These are phyloP conservation scores for Coriolopsis trogii DNA, from an alignment of 1,284 basidiomycete genomes.

Conservation along the genomic window DNA sequence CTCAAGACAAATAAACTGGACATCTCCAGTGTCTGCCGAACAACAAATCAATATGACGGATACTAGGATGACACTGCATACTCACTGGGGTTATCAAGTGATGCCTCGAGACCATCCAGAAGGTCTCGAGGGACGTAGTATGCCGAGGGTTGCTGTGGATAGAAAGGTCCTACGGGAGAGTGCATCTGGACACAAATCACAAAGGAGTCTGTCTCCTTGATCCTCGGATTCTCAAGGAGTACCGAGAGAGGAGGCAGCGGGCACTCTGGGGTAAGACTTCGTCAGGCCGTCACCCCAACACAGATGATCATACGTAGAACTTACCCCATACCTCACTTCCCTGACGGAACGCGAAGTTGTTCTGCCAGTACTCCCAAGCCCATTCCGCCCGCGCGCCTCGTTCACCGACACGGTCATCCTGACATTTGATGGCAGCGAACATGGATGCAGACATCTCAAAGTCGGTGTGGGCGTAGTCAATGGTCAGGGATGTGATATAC, in stretches of 20 bases:
- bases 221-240: constrained; percentile 60
- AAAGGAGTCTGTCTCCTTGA: constrained; percentile 64
- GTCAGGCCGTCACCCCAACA: background rate
- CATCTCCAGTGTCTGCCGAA: constrained; percentile 55
- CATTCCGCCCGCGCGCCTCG: constrained; percentile 69
- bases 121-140: constrained; percentile 66
- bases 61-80: constrained; percentile 14
- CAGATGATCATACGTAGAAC: constrained; percentile 13
- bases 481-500: constrained; percentile 65
- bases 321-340: constrained; percentile 75
- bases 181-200: constrained; percentile 74
- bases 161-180: constrained; percentile 64
- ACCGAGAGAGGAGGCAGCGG: constrained; percentile 64
- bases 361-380: constrained; percentile 72
- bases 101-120: constrained; percentile 62
- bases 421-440: constrained; percentile 73
- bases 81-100: constrained; percentile 67
- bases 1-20: constrained; percentile 74
- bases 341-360: constrained; percentile 65
- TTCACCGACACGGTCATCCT: constrained; percentile 61
- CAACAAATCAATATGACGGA: constrained; percentile 8
- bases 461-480: constrained; percentile 60
- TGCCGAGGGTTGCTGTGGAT: constrained; percentile 66
- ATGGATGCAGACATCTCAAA: constrained; percentile 67
- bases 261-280: constrained; percentile 50